A percentile compares a stretch with the other conserved stretches of the same genome.
Conservation (phyloP, 805 yeast genomes). For the Pichia ethanolica region DNA sequence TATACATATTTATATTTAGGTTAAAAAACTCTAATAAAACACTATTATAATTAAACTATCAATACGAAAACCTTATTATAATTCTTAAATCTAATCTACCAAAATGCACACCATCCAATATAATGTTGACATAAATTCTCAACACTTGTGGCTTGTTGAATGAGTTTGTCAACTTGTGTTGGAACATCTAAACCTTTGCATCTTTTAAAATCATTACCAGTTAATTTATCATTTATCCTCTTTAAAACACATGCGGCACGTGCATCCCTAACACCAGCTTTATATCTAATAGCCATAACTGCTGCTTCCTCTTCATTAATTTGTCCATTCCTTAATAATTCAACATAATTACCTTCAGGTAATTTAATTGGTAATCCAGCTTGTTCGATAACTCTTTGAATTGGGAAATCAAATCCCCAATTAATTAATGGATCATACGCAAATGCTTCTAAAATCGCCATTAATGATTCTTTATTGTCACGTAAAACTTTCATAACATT, state of each 20-base stretch:
- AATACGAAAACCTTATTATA: too few relatives aligned
- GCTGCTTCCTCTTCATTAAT: slow-evolving; percentile 73
- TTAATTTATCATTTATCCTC: slow-evolving; percentile 84
- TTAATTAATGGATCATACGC: slow-evolving; percentile 97
- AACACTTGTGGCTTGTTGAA: slow-evolving; percentile 93
- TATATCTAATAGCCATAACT: slow-evolving; percentile 61
- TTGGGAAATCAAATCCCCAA: slow-evolving; percentile 96
- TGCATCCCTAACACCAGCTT: slow-evolving; percentile 69
- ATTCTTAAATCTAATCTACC: slow-evolving; percentile 39
- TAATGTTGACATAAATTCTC: slow-evolving; percentile 95
- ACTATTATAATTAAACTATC: too few relatives aligned
- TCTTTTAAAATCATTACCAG: slow-evolving; percentile 87
- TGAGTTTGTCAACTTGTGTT: slow-evolving; percentile 86
- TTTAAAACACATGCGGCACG: slow-evolving; percentile 86
- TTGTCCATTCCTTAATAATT: slow-evolving; percentile 61
- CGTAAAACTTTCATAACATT: slow-evolving; percentile 93
- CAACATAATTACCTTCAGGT: slow-evolving; percentile 63
- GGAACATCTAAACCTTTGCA: slow-evolving; percentile 67
- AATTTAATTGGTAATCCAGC: slow-evolving; percentile 52
- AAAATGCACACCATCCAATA: slow-evolving; percentile 98
- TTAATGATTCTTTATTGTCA: slow-evolving; percentile 88
- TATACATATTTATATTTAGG: too few relatives aligned
- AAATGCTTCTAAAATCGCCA: slow-evolving; percentile 97
- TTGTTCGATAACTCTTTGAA: slow-evolving; percentile 66
- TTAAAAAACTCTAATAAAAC: too few relatives aligned